Conservation (phyloP, 2,329 filamentous ascomycete species). For the Xylariaceae sp. region DNA sequence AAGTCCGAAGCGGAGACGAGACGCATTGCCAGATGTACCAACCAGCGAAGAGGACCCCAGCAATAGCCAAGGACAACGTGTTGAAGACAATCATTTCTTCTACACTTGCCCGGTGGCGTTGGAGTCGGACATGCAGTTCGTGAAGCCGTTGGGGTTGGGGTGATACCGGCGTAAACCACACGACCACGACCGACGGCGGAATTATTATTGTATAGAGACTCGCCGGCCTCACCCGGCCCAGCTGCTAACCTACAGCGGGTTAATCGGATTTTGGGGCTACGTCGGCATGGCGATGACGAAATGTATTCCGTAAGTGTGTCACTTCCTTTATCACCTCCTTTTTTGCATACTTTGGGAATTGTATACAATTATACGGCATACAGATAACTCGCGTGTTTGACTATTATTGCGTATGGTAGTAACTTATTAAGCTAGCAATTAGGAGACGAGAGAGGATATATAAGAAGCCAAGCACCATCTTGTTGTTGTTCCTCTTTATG, state of each 20-base stretch:
- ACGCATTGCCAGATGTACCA: slow-evolving; percentile 29
- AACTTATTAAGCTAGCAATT: too few relatives aligned
- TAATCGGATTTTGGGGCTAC: background rate
- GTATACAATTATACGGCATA: background rate
- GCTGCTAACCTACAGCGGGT: background rate
- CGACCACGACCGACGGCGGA: background rate
- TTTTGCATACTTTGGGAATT: background rate
- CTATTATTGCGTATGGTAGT: background rate
- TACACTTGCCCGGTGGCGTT: background rate
- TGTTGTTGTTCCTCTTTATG: too few relatives aligned
- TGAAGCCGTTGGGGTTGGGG: background rate
- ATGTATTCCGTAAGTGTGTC: background rate
- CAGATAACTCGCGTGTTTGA: background rate
- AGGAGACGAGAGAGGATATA: too few relatives aligned
- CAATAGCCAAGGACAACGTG: slow-evolving; percentile 18
- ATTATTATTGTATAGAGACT: background rate
- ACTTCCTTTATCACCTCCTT: background rate
- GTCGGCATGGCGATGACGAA: background rate
- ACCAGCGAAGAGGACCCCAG: slow-evolving; percentile 14
- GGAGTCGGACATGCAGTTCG: background rate
- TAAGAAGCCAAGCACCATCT: too few relatives aligned
- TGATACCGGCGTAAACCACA: background rate
- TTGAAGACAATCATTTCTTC: slow-evolving; percentile 26
- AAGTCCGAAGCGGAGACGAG: slow-evolving; percentile 35
- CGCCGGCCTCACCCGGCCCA: background rate